Conservation (phyloP, 768 basidiomycete genomes). For the Auricularia sp. region DNA sequence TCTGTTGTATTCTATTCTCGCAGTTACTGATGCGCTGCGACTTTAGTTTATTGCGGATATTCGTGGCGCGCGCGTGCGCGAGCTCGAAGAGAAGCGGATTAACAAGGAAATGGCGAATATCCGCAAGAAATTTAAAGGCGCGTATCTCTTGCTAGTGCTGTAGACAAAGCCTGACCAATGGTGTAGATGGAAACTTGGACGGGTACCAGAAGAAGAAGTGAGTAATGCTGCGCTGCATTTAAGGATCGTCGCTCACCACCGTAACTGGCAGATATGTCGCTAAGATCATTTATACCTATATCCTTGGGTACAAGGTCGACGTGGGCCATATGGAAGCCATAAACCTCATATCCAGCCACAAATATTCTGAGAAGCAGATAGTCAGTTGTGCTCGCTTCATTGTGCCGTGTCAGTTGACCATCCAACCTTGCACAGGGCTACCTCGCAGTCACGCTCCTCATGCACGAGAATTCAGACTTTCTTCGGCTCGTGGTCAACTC, state of each 20-base stretch:
- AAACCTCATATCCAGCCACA: constrained; percentile 88
- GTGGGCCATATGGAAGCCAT: constrained; percentile 99
- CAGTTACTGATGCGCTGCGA: background rate
- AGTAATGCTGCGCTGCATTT: constrained; percentile 17
- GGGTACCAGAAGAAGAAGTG: constrained; percentile 92
- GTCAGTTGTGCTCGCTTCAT: constrained; percentile 30
- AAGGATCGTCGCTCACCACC: constrained; percentile 4
- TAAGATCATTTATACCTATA: constrained; percentile 98
- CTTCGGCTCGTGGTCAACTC: constrained; percentile 95
- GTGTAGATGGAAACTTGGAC: constrained; percentile 70
- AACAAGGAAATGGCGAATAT: constrained; percentile 99
- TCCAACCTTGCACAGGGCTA: constrained; percentile 58
- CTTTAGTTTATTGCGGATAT: constrained; percentile 95
- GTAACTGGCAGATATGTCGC: constrained; percentile 70
- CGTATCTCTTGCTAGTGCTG: constrained; percentile 7
- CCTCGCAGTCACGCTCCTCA: constrained; percentile 88
- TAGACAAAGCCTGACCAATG: background rate
- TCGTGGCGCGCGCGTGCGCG: constrained; percentile 89
- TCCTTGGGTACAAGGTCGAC: constrained; percentile 97
- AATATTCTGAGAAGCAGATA: constrained; percentile 99
- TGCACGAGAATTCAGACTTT: constrained; percentile 99
- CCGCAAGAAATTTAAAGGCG: constrained; percentile 96
- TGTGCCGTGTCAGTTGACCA: constrained; percentile 5
- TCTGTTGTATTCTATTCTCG: constrained; percentile 1
- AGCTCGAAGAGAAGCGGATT: constrained; percentile 96